These are phyloP conservation scores for Ichthyophthirius multifiliis DNA, from an alignment of 169 alveolate species.

Conservation along the genomic window DNA sequence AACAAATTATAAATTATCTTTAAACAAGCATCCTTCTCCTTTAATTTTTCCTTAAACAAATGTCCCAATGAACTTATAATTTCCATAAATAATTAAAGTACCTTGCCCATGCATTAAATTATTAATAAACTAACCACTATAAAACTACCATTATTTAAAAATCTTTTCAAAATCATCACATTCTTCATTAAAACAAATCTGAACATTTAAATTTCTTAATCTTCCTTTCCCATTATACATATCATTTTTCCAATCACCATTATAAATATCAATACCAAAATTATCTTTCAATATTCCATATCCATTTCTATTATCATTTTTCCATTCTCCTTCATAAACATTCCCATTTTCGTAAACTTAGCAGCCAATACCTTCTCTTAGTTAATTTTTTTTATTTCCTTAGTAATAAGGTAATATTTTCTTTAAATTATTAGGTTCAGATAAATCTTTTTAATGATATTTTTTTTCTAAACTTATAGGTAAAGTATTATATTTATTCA, in stretches of 20 bases:
- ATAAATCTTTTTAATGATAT: too few relatives aligned
- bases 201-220: neutral
- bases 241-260: constrained; percentile 12
- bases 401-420: too few relatives aligned
- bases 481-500: too few relatives aligned
- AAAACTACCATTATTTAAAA: neutral
- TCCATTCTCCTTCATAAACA: constrained; percentile 18
- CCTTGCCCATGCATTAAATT: neutral
- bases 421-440: too few relatives aligned
- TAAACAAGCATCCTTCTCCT: too few relatives aligned
- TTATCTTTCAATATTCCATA: constrained; percentile 8
- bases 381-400: neutral
- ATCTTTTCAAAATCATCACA: neutral
- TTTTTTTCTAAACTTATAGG: too few relatives aligned
- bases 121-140: neutral
- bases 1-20: too few relatives aligned
- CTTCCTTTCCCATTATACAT: constrained; percentile 3
- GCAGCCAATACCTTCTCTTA: constrained; percentile 14
- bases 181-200: neutral
- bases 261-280: neutral
- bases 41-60: neutral
- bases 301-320: constrained; percentile 3
- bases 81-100: neutral
- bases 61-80: neutral
- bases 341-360: constrained; percentile 1